These are phyloP conservation scores for Tetrahymena borealis DNA, from an alignment of 73 alveolate genomes.

Conservation along the genomic window DNA sequence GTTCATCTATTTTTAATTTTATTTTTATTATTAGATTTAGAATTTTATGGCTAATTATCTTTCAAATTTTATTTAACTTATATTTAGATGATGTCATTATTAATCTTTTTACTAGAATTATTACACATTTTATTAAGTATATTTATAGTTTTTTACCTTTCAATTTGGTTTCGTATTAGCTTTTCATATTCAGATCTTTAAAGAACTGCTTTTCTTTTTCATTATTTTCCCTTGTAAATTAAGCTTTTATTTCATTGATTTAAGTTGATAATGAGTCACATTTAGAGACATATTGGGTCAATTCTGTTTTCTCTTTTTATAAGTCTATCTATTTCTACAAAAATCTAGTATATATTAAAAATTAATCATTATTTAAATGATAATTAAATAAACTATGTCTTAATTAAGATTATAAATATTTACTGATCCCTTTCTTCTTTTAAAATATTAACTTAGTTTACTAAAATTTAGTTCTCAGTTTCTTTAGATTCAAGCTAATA, in stretches of 20 bases:
- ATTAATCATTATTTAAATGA: background rate
- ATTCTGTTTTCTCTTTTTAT: background rate
- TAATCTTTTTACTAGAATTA: background rate
- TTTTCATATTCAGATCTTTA: background rate
- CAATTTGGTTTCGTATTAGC: background rate
- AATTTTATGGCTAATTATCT: background rate
- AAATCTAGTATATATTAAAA: no score
- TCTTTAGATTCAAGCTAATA: background rate
- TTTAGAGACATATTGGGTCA: background rate
- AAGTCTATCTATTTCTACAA: background rate
- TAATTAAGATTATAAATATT: background rate
- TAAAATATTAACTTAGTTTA: background rate
- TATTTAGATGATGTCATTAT: no score
- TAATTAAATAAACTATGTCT: background rate
- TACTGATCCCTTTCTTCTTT: background rate
- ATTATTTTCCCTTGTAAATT: background rate
- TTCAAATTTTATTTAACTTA: no score
- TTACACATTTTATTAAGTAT: background rate
- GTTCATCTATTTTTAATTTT: background rate
- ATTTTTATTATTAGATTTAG: background rate
- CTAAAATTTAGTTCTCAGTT: background rate
- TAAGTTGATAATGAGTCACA: background rate
- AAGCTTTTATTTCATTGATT: background rate
- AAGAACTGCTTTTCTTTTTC: background rate
- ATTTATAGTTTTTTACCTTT: background rate